phyloP scores from a whole-genome alignment of 805 yeast species.

The Ogataea zsoltii region DNA sequence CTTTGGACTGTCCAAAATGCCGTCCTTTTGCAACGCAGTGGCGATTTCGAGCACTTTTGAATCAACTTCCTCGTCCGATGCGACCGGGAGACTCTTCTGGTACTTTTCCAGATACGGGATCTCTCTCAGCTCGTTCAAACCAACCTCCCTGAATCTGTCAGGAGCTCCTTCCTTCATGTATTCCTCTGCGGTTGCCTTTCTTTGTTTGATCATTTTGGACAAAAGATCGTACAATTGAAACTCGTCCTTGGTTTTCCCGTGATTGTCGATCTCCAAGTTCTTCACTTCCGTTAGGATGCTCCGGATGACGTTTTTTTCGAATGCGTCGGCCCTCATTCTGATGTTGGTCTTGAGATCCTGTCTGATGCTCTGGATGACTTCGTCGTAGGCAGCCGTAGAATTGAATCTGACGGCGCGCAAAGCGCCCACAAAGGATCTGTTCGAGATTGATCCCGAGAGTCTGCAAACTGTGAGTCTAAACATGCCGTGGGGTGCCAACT shows the following conservation, averaged over 20 bases:
- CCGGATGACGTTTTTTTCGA: slow-evolving; percentile 42
- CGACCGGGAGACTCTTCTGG: slow-evolving; percentile 37
- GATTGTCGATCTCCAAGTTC: slow-evolving; percentile 37
- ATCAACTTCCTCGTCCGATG: slow-evolving; percentile 36
- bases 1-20: slow-evolving; percentile 25
- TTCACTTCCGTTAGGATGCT: slow-evolving; percentile 41
- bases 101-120: slow-evolving; percentile 37
- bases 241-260: slow-evolving; percentile 31
- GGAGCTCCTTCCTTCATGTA: slow-evolving; percentile 40
- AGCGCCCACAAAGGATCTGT: neutral
- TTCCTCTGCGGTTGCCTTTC: slow-evolving; percentile 39
- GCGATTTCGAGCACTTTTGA: slow-evolving; percentile 33
- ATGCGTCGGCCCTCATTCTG: slow-evolving; percentile 34
- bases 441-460: too few species aligned
- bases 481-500: neutral
- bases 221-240: slow-evolving; percentile 35
- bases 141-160: slow-evolving; percentile 42
- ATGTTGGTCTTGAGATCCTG: slow-evolving; percentile 36
- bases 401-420: slow-evolving; percentile 22
- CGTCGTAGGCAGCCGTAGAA: slow-evolving; percentile 31
- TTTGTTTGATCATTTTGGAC: slow-evolving; percentile 41
- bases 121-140: slow-evolving; percentile 41
- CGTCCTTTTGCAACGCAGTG: slow-evolving; percentile 26
- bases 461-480: neutral
- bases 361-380: slow-evolving; percentile 29